Base-by-base conservation (phyloP, 2,329 filamentous ascomycete species). In the Stagonosporopsis rhizophila region DNA sequence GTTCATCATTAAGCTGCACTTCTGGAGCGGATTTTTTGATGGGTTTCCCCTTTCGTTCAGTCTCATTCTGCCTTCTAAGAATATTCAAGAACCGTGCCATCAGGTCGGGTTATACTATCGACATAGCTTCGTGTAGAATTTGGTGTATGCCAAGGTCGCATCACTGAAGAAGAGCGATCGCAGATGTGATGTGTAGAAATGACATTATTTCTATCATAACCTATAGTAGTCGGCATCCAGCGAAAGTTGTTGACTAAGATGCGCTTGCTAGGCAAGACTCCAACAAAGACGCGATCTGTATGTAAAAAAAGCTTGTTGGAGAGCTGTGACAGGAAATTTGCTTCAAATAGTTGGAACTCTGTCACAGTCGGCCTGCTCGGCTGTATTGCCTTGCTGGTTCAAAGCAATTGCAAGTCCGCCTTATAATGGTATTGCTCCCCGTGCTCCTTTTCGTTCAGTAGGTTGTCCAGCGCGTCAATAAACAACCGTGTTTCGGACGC, bases 11-110 rank as follows among this genome's bases (percentile, higher is more conserved):
- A 3, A 9, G 30, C 7, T 47, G 38, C 2, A 7, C 23, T 19
- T 15, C 19, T 19, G 14, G 19, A n/a, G 30, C 40, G 15, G 44
- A 1, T 23, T 48, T 56, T 20, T 53, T 61, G 40, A 58, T 46
- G n/a, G 41, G 56, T 4, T 47, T 52, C 11, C 35, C 34, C 7
- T 48, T 61, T 2, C 28, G 6, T 12, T 20, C 22, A 4, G 19
- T 15, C 9, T 19, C 15, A 3, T 35, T 30, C 22, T 35, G 56
- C 2, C 27, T 44, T 23, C 34, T 61, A 40, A 52, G 28, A 12
- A 41, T 14, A 3, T 19, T 17, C 1, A 48, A 15, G 6, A 48
- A 20, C 15, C 44, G 30, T 17, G 38, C 35, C 23, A 47, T 38
- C 4, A 37, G 19, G 11, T 11, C 28, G 2, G 20, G 11, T 30